Percentiles rank a stretch among this genome's conserved stretches.
These are phyloP conservation scores for Tuber aestivum DNA, from an alignment of 495 filamentous ascomycete species.

Conservation along the genomic window DNA sequence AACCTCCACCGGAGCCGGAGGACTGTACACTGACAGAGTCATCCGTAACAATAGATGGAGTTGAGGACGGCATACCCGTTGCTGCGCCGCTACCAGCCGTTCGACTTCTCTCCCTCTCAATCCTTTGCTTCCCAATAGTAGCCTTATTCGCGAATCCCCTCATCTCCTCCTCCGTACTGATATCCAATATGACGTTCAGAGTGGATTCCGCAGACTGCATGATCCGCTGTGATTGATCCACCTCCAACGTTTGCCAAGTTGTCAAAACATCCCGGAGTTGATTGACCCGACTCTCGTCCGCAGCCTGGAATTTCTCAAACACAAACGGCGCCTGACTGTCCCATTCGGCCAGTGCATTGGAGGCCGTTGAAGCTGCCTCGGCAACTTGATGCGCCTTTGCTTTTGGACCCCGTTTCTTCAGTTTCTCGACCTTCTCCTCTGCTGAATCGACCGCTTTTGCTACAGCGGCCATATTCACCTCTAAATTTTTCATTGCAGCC, in stretches of 20 bases:
- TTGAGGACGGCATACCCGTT: conserved; percentile 45
- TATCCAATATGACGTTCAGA: conserved; percentile 76
- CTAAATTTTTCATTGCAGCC: conserved; percentile 74
- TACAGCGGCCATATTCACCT: conserved; percentile 69
- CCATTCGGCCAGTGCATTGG: conserved; percentile 78
- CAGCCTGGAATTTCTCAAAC: conserved; percentile 86
- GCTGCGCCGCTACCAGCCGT: conserved; percentile 40
- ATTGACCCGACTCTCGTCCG: conserved; percentile 85
- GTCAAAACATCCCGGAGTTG: conserved; percentile 89
- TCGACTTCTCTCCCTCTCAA: conserved; percentile 47
- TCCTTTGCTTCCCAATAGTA: conserved; percentile 44
- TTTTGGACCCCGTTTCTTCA: conserved; percentile 70
- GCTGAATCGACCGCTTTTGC: conserved; percentile 79
- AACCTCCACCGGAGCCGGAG: conserved; percentile 43
- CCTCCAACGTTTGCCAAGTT: conserved; percentile 85
- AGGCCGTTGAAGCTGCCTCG: conserved; percentile 63
- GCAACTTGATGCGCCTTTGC: conserved; percentile 76
- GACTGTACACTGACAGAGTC: conserved; percentile 44
- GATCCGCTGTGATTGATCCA: conserved; percentile 75
- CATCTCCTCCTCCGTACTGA: conserved; percentile 84
- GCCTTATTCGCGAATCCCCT: conserved; percentile 64
- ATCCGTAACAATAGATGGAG: conserved; percentile 43
- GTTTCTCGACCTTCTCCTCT: conserved; percentile 81
- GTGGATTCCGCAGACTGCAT: conserved; percentile 72
- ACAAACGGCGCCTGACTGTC: conserved; percentile 92